Evolutionary conservation across 1,139 yeast species (phyloP).

Genomic region (Hemisphaericaspora xylofermentans): DNA sequence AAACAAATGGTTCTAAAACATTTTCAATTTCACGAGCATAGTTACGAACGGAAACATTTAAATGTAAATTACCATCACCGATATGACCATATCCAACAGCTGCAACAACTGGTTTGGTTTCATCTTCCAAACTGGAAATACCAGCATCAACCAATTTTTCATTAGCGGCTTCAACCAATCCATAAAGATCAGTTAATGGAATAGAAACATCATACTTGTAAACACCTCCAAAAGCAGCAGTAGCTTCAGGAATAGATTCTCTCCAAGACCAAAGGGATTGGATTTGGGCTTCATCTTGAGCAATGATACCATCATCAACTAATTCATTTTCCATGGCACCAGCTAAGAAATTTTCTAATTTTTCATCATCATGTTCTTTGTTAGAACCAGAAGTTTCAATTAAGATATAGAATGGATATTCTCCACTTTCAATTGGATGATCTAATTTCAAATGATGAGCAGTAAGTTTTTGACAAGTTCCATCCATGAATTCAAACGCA

Average conservation of each 20-base stretch:
- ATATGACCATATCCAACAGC: constrained; percentile 95
- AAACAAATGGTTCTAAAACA: constrained; percentile 86
- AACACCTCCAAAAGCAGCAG: constrained; percentile 85
- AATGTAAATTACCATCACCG: constrained; percentile 94
- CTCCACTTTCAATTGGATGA: constrained; percentile 76
- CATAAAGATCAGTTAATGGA: constrained; percentile 77
- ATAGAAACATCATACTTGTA: constrained; percentile 94
- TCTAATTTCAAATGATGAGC: constrained; percentile 51
- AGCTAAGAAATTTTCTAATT: constrained; percentile 78
- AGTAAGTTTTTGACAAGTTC: constrained; percentile 67
- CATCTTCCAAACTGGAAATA: constrained; percentile 64
- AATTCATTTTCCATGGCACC: constrained; percentile 79
- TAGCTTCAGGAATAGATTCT: constrained; percentile 88
- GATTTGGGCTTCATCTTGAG: constrained; percentile 90
- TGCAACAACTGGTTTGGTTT: constrained; percentile 70
- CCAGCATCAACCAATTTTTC: constrained; percentile 55
- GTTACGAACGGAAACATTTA: constrained; percentile 86
- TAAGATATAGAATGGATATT: constrained; percentile 82
- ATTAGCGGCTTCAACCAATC: constrained; percentile 72
- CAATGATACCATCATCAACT: constrained; percentile 89
- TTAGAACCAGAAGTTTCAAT: constrained; percentile 95
- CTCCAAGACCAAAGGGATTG: constrained; percentile 91
- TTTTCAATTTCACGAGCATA: constrained; percentile 76
- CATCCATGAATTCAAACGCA: constrained; percentile 95
- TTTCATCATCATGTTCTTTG: constrained; percentile 79